Conservation (phyloP, 768 basidiomycete genomes). For the Suillus alpinus region DNA sequence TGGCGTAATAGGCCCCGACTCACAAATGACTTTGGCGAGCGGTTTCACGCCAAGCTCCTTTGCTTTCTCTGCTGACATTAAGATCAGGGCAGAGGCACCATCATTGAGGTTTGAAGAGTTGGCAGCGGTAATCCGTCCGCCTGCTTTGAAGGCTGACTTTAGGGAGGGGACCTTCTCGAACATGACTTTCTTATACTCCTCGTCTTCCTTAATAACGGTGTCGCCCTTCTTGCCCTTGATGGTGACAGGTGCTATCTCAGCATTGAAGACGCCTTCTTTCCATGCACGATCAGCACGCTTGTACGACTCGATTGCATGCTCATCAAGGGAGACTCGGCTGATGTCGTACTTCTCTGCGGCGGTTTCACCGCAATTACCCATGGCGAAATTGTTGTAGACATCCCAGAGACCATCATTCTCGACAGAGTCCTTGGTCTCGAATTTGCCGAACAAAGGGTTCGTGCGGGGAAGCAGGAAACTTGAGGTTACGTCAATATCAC, state of each 20-base stretch:
- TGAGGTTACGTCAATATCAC: slow-evolving; percentile 6
- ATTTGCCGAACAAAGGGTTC: slow-evolving; percentile 85
- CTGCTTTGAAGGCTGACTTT: slow-evolving; percentile 85
- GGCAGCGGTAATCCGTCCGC: slow-evolving; percentile 91
- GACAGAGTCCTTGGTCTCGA: slow-evolving; percentile 82
- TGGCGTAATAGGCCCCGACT: slow-evolving; percentile 29
- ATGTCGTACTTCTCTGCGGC: slow-evolving; percentile 82
- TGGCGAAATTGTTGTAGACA: slow-evolving; percentile 95
- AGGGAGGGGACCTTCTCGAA: slow-evolving; percentile 91
- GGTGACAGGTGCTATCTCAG: slow-evolving; percentile 86
- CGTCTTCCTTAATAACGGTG: slow-evolving; percentile 86
- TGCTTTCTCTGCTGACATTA: slow-evolving; percentile 93
- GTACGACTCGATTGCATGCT: slow-evolving; percentile 93
- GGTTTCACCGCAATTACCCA: slow-evolving; percentile 95
- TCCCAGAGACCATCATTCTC: slow-evolving; percentile 95
- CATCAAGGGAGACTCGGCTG: slow-evolving; percentile 83
- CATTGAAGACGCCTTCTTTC: slow-evolving; percentile 79
- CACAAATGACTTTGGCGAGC: slow-evolving; percentile 92
- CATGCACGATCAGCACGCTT: slow-evolving; percentile 90
- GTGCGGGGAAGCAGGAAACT: slow-evolving; percentile 83
- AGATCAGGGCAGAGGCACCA: slow-evolving; percentile 91
- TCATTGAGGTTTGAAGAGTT: slow-evolving; percentile 96
- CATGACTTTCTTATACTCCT: slow-evolving; percentile 96
- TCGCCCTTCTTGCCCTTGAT: slow-evolving; percentile 96
- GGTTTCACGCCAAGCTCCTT: slow-evolving; percentile 89